phyloP scores from a whole-genome alignment of 2,329 filamentous ascomycete species.

The Periconia macrospinosa region DNA sequence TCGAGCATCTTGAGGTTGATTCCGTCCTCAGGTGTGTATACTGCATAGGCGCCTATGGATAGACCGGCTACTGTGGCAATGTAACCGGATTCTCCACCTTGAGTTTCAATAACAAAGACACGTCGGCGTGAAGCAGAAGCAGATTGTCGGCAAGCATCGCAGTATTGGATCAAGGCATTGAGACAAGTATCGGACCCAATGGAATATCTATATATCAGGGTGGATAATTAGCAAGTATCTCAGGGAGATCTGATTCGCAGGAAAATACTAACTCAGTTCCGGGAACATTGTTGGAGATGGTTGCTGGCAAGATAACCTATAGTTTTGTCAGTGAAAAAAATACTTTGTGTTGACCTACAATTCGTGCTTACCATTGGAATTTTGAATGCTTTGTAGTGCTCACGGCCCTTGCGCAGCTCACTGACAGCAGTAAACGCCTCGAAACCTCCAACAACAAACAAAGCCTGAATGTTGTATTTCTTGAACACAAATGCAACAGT shows the following conservation, averaged over 20 bases:
- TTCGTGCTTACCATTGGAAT: constrained; percentile 69
- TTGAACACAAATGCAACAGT: constrained; percentile 81
- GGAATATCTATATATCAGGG: constrained; percentile 62
- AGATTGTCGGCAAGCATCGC: constrained; percentile 96
- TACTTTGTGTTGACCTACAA: constrained; percentile 55
- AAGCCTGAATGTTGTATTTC: constrained; percentile 83
- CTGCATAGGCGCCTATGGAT: constrained; percentile 86
- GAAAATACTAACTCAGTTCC: constrained; percentile 67
- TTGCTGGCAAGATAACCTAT: constrained; percentile 87
- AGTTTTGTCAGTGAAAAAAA: constrained; percentile 8
- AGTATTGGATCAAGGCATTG: constrained; percentile 92
- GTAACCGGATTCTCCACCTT: constrained; percentile 93
- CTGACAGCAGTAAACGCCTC: constrained; percentile 93
- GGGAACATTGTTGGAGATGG: constrained; percentile 97
- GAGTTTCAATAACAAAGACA: constrained; percentile 97
- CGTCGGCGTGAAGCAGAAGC: constrained; percentile 89
- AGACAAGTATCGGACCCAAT: constrained; percentile 95
- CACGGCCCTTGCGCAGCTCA: constrained; percentile 79
- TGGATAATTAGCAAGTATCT: neutral
- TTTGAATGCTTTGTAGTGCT: constrained; percentile 79
- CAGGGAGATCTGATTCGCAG: neutral
- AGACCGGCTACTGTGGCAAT: constrained; percentile 88
- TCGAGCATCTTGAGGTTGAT: constrained; percentile 92
- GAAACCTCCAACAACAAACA: constrained; percentile 93
- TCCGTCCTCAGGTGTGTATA: constrained; percentile 97